Conservation (phyloP, 2,329 filamentous ascomycete genomes). For the Periconia macrospinosa region DNA sequence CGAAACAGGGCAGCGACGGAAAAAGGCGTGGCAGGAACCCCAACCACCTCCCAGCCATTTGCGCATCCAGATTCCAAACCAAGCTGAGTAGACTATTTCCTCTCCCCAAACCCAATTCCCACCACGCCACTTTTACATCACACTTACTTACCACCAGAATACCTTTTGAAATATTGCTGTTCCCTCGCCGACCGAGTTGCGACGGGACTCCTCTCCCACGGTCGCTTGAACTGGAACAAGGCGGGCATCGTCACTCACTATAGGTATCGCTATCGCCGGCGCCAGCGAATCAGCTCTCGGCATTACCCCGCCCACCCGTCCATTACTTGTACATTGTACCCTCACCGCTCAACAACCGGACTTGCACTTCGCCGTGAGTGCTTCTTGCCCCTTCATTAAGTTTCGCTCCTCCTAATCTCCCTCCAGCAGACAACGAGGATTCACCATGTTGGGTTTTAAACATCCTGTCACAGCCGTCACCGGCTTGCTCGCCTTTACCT, state of each 20-base stretch:
- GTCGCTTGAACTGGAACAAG: not conserved
- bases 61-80: constrained; percentile 10
- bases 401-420: not conserved
- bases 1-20: constrained; percentile 8
- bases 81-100: constrained; percentile 37
- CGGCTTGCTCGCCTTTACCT: constrained; percentile 43
- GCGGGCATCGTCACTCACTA: constrained; percentile 2
- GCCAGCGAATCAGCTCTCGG: constrained; percentile 14
- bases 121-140: constrained; percentile 5
- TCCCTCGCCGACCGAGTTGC: constrained; percentile 14
- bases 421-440: not conserved
- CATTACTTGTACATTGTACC: constrained; percentile 14
- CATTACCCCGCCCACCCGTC: constrained; percentile 18
- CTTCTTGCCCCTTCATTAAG: not conserved
- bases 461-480: constrained; percentile 74
- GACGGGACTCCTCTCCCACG: constrained; percentile 10
- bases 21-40: constrained; percentile 18
- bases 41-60: constrained; percentile 33
- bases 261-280: constrained; percentile 12
- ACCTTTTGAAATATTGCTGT: not conserved
- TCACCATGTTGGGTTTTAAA: constrained; percentile 30
- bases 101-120: constrained; percentile 15
- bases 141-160: not conserved
- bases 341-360: constrained; percentile 3
- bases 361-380: constrained; percentile 1